Evolutionary conservation across 345 rosid species (phyloP).

Genomic region (Pistacia integerrima): DNA sequence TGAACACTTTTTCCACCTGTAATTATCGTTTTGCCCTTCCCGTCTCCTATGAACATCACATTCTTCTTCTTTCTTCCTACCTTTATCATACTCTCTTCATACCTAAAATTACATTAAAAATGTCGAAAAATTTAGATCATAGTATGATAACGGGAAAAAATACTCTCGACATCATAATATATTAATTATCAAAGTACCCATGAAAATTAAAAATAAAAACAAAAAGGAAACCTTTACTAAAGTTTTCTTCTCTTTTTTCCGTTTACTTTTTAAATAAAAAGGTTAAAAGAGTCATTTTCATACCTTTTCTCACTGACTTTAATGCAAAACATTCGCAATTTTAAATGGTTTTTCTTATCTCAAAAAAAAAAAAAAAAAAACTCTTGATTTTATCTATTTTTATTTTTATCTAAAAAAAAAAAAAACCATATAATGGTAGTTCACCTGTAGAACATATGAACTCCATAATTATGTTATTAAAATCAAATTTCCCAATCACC

Average conservation of each 20-base stretch:
- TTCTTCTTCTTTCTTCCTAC: conserved; percentile 89
- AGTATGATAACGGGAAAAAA: not conserved
- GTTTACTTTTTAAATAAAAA: no score
- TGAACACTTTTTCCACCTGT: conserved; percentile 63
- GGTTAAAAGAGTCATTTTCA: not conserved
- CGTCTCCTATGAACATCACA: conserved; percentile 94
- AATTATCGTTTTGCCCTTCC: conserved; percentile 77
- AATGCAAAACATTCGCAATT: not conserved
- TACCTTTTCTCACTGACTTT: not conserved
- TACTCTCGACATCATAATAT: no score
- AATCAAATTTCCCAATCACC: not conserved
- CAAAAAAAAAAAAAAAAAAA: no score
- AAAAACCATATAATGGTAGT: not conserved
- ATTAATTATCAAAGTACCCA: no score
- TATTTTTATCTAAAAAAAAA: not conserved
- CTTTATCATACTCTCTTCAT: conserved; percentile 79
- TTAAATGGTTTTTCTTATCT: not conserved
- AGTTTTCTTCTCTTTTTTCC: no score
- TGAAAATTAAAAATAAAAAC: no score
- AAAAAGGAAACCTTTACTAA: no score
- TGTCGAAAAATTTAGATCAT: no score
- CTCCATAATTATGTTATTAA: not conserved
- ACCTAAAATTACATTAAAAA: conserved; percentile 40
- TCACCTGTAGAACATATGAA: not conserved
- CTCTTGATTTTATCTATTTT: not conserved